Conservation (phyloP, 176 grass and related monocot species). For the Poa pratensis region DNA sequence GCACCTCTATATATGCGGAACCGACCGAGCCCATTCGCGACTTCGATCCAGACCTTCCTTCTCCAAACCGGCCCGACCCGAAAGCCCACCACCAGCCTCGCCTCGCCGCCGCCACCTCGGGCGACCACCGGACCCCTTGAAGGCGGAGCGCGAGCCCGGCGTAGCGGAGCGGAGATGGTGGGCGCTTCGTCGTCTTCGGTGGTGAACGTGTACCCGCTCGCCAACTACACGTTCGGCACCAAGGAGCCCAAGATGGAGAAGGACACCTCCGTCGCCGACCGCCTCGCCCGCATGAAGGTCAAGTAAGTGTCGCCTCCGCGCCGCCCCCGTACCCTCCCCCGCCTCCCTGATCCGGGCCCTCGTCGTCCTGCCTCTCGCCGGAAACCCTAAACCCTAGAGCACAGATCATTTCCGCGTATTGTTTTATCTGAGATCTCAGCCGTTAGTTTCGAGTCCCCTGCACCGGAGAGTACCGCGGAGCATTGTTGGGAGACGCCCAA, state of each 20-base stretch:
- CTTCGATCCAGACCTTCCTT: conserved; percentile 26
- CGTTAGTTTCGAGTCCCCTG: not conserved
- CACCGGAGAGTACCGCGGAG: not conserved
- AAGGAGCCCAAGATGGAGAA: conserved; percentile 99
- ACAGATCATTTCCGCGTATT: not conserved
- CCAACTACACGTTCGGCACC: conserved; percentile 98
- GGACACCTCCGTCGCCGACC: conserved; percentile 98
- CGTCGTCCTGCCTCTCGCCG: not conserved
- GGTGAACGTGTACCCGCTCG: conserved; percentile 92
- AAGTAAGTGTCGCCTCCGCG: conserved; percentile 55
- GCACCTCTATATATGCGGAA: conserved; percentile 20
- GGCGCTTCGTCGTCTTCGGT: conserved; percentile 49
- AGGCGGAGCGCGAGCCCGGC: not conserved
- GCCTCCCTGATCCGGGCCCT: conserved; percentile 17
- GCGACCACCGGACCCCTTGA: conserved; percentile 30
- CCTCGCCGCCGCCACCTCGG: conserved; percentile 37
- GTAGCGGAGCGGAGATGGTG: conserved; percentile 42
- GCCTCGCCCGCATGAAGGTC: conserved; percentile 97
- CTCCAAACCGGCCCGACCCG: not conserved
- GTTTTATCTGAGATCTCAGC: not conserved
- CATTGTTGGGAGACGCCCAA: not conserved
- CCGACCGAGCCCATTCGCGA: conserved; percentile 24
- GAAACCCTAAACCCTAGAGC: conserved; percentile 36
- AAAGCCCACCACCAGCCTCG: conserved; percentile 13
- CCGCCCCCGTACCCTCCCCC: not conserved